Evolutionary conservation across 2,329 filamentous ascomycete genomes (phyloP).

Genomic region (Ceratocystis lukuohia): DNA sequence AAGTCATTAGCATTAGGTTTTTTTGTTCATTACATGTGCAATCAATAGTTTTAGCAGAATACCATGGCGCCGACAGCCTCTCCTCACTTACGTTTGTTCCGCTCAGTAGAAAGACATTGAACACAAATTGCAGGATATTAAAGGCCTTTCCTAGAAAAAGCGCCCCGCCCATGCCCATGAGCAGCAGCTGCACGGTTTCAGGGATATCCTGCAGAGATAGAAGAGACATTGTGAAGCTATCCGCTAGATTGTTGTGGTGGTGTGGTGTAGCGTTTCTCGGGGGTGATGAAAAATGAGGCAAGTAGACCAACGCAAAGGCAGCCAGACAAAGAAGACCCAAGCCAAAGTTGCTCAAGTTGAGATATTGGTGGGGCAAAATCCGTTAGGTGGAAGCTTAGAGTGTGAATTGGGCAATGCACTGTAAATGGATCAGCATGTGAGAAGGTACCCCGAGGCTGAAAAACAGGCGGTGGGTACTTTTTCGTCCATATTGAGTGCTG

Average conservation of each 20-base stretch:
- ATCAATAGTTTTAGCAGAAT: no score
- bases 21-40: neutral
- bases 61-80: neutral
- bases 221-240: conserved; percentile 2
- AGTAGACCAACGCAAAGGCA: neutral
- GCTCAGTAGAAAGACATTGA: conserved; percentile 55
- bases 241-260: neutral
- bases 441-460: neutral
- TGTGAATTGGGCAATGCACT: neutral
- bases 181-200: conserved; percentile 32
- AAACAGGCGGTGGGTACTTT: neutral
- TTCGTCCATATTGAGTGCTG: neutral
- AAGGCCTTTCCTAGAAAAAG: conserved; percentile 43
- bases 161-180: conserved; percentile 45
- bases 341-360: neutral
- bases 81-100: conserved; percentile 43
- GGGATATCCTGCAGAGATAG: conserved; percentile 27
- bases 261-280: neutral
- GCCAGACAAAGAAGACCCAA: neutral
- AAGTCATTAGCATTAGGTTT: neutral
- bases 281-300: neutral
- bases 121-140: conserved; percentile 46
- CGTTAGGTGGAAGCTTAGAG: neutral
- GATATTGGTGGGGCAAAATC: conserved; percentile 8
- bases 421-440: neutral